phyloP scores from a whole-genome alignment of 2,329 filamentous ascomycete genomes.

The Venturia nashicola region DNA sequence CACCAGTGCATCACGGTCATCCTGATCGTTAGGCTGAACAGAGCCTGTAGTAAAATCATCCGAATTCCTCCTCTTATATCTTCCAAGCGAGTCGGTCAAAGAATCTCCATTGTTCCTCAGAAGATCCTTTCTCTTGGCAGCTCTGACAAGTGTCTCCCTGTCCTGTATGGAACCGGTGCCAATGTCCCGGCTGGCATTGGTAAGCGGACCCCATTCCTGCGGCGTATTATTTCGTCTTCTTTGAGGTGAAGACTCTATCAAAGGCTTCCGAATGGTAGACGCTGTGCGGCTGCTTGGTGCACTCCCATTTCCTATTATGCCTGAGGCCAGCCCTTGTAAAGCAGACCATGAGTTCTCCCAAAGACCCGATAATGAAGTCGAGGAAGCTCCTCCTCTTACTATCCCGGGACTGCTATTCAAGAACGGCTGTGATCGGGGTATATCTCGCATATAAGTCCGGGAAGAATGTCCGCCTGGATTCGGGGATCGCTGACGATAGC shows the following conservation, averaged over 20 bases:
- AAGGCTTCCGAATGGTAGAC: constrained; percentile 21
- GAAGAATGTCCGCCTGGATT: constrained; percentile 20
- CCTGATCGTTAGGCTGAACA: constrained; percentile 41
- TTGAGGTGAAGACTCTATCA: constrained; percentile 18
- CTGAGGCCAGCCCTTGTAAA: constrained; percentile 36
- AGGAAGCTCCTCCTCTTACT: constrained; percentile 14
- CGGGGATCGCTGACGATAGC: constrained; percentile 29
- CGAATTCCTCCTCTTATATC: constrained; percentile 54
- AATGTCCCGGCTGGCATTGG: constrained; percentile 20
- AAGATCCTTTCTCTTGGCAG: constrained; percentile 37
- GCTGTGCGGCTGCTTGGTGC: constrained; percentile 14
- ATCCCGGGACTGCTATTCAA: constrained; percentile 3
- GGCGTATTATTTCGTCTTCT: constrained; percentile 26
- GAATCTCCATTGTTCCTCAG: constrained; percentile 28
- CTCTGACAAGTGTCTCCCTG: constrained; percentile 32
- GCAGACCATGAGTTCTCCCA: constrained; percentile 37
- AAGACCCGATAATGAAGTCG: constrained; percentile 22
- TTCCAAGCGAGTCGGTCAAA: constrained; percentile 32
- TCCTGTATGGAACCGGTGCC: constrained; percentile 34
- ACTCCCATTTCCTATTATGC: constrained; percentile 28
- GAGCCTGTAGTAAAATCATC: constrained; percentile 44
- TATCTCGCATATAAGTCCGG: constrained; percentile 17
- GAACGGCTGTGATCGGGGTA: not conserved
- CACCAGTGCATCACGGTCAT: constrained; percentile 64
- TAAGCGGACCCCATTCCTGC: constrained; percentile 35